A percentile compares a stretch with the other conserved stretches of the same genome.
Evolutionary conservation across 345 rosid species (phyloP).

Genomic region (Euphorbia pulcherrima): DNA sequence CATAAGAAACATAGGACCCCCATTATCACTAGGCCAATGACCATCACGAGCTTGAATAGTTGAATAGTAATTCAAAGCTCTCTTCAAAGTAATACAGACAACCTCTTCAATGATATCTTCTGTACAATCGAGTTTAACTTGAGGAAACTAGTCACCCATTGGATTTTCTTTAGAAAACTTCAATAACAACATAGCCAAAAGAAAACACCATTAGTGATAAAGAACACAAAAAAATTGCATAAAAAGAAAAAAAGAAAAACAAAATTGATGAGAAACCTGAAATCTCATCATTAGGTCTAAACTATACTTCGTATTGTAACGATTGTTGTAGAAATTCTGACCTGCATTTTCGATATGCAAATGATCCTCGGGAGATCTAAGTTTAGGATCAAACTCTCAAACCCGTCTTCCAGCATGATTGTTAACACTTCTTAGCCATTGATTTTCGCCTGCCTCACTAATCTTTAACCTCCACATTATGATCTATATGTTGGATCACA

Average conservation of each 20-base stretch:
- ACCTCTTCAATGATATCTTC: constrained; percentile 62
- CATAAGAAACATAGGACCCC: constrained; percentile 96
- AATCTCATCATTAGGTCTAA: constrained; percentile 84
- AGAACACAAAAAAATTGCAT: too few species aligned
- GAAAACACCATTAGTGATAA: neutral
- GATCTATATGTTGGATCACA: too few species aligned
- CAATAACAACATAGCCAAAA: neutral
- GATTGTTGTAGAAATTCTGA: constrained; percentile 42
- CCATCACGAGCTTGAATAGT: constrained; percentile 81
- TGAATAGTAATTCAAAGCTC: constrained; percentile 69
- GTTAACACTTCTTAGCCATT: constrained; percentile 66
- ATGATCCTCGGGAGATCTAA: constrained; percentile 59
- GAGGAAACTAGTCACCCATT: constrained; percentile 36
- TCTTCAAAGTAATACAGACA: constrained; percentile 54
- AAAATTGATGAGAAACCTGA: constrained; percentile 55
- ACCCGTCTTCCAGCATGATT: constrained; percentile 71
- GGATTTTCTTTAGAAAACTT: constrained; percentile 71
- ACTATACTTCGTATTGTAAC: constrained; percentile 68
- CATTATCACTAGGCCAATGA: constrained; percentile 98
- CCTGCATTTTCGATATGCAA: constrained; percentile 60
- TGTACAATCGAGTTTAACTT: constrained; percentile 43
- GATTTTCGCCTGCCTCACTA: constrained; percentile 74
- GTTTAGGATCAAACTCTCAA: constrained; percentile 83
- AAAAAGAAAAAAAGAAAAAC: too few species aligned
- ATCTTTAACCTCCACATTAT: constrained; percentile 89